Evolutionary conservation across 1,284 basidiomycete genomes (phyloP), one percentile per base, ranked within the genome.

Genomic region (Apiotrichum akiyoshidainum): DNA sequence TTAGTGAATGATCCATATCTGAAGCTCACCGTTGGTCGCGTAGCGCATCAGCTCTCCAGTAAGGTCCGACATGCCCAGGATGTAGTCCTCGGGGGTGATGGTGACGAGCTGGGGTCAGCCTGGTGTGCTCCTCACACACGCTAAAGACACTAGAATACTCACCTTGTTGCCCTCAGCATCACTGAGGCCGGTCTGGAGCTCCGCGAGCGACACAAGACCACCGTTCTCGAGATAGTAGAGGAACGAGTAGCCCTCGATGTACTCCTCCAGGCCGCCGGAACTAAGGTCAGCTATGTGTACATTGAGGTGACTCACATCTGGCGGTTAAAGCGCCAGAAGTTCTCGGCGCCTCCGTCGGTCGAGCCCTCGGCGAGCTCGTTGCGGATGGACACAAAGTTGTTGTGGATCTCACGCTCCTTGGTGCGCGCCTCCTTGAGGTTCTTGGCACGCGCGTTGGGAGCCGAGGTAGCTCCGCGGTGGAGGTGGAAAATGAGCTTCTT

Each of bases 21-120:
- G 26, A 5, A 61, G 59, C 73, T 54, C 53, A 72, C 71, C 70
- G 60, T 77, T 89, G 60, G 94, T 96, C 5, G 92, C 92, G 63
- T 88, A 89, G 40, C 95, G 85, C 95, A 98, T 98, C 64, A 92
- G 84, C 77, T 98, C 95, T 45, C 95, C 95, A 0, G 92, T 96
- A 37, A 99, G 81, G 75, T 99, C 95, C 1, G 91, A 92, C 34
- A 97, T 80, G 16, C 95, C 95, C 2, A 98, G 84, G 16, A 97
- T 81, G 73, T 97, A 98, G 68, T 97, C 93, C 54, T 87, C 85
- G 31, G 52, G 89, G 85, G 78, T 94, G 87, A 69, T 90, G 83
- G 62, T 87, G 86, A 68, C 67, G 13, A 70, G 67, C 72, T 75
- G 66, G 2, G 1, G 51, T 53, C n/a, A 21, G 17, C 19, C n/a